These are phyloP conservation scores for Dothiorella sarmentorum DNA, from an alignment of 2,329 filamentous ascomycete genomes.

Conservation along the genomic window DNA sequence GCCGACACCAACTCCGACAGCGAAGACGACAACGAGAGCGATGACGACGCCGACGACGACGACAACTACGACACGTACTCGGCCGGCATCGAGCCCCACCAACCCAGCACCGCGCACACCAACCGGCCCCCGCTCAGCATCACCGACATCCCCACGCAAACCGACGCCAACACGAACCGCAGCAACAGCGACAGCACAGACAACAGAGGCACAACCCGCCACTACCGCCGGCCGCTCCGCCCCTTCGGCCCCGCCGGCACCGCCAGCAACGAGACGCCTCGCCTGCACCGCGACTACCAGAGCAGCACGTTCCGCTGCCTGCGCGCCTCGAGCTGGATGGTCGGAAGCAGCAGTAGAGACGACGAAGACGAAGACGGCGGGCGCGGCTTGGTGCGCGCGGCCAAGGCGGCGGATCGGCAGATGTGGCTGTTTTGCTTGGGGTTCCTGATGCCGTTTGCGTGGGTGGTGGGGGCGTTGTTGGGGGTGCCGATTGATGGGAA, in stretches of 20 bases:
- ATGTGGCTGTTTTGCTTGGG: constrained; percentile 10
- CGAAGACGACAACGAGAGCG: neutral
- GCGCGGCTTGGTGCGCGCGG: neutral
- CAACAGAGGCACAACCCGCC: too few species aligned
- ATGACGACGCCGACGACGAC: neutral
- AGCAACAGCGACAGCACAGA: too few species aligned
- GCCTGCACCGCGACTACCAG: neutral
- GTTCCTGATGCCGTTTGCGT: constrained; percentile 11
- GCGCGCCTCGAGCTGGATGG: neutral
- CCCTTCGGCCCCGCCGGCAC: neutral
- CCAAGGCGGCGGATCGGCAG: constrained; percentile 1
- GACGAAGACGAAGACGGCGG: too few species aligned
- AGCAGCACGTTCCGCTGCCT: constrained; percentile 8
- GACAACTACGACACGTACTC: neutral
- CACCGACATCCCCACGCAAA: neutral
- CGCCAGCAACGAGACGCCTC: neutral
- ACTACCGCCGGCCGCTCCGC: neutral
- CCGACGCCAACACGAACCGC: neutral
- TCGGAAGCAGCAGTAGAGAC: neutral
- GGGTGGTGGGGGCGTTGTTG: constrained; percentile 15
- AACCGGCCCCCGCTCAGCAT: neutral
- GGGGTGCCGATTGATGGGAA: too few species aligned
- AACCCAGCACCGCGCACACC: constrained; percentile 2
- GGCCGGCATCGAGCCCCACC: constrained; percentile 8
- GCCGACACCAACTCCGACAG: too few species aligned